phyloP scores from a whole-genome alignment of 2,329 filamentous ascomycete genomes.

The Sclerotinia trifoliorum region DNA sequence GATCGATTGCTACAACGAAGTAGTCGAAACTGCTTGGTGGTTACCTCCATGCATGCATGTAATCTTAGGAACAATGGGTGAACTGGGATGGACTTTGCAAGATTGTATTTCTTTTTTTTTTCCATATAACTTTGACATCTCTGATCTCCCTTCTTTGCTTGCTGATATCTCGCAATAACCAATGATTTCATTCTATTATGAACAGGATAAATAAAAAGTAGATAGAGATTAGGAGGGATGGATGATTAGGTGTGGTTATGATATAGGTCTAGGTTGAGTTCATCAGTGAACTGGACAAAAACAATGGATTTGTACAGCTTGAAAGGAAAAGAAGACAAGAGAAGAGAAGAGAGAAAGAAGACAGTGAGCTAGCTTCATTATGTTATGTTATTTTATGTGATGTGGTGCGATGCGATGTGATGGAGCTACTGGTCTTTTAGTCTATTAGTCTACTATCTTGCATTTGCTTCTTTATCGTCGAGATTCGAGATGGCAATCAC shows the following conservation, averaged over 20 bases:
- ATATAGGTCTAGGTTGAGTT: neutral
- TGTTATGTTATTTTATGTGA: no score
- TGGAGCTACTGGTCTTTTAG: no score
- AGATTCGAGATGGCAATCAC: no score
- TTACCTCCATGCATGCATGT: constrained; percentile 14
- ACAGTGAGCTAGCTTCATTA: no score
- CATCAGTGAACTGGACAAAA: neutral
- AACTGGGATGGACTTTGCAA: constrained; percentile 9
- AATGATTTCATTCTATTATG: neutral
- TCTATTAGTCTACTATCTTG: no score
- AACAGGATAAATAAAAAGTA: neutral
- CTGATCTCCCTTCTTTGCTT: neutral
- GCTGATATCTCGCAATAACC: neutral
- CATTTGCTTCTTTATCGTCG: no score
- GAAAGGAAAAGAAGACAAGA: neutral
- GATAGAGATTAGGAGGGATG: neutral
- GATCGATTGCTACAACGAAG: neutral
- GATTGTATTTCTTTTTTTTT: constrained; percentile 9
- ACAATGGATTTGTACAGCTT: neutral
- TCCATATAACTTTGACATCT: neutral
- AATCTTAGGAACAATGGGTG: constrained; percentile 17
- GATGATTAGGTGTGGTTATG: neutral
- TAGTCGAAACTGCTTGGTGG: constrained; percentile 2
- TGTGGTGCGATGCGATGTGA: no score
- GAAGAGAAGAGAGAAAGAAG: neutral